A percentile compares a stretch with the other conserved stretches of the same genome.
phyloP scores from a whole-genome alignment of 257 asterid species.

The Voacanga thouarsii region DNA sequence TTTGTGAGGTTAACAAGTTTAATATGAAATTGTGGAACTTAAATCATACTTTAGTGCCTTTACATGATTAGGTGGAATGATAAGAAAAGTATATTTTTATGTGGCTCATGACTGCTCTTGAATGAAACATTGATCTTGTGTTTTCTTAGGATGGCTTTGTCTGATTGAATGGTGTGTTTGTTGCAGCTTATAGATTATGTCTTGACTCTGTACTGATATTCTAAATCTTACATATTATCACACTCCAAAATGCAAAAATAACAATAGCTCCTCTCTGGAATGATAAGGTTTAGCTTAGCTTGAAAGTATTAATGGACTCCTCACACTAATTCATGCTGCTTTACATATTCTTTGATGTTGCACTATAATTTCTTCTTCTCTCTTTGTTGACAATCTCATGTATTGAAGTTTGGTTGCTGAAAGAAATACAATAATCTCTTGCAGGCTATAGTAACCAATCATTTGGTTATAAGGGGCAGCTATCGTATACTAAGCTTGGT shows the following conservation, averaged over 20 bases:
- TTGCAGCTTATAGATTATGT: not conserved
- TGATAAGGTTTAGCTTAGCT: not conserved
- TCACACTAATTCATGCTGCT: not conserved
- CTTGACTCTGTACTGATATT: not conserved
- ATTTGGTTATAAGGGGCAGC: conserved; percentile 96
- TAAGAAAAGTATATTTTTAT: not conserved
- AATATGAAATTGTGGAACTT: not conserved
- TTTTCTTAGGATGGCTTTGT: not conserved
- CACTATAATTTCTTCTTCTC: conserved; percentile 3
- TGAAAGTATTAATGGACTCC: not conserved
- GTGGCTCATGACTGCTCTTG: not conserved
- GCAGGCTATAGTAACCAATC: conserved; percentile 87
- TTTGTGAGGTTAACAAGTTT: not conserved
- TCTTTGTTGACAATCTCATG: not conserved
- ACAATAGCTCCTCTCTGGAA: not conserved
- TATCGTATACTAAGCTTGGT: conserved; percentile 97
- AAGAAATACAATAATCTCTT: conserved; percentile 23
- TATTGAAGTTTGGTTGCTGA: conserved; percentile 15
- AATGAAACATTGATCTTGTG: not conserved
- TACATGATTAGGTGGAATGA: not conserved
- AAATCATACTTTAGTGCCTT: not conserved
- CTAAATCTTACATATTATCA: not conserved
- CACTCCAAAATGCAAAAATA: not conserved
- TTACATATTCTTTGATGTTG: not conserved
- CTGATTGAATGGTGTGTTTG: not conserved